Percentiles rank a stretch among this genome's conserved stretches.
Conservation (phyloP, 2,329 filamentous ascomycete genomes). For the Colletotrichum tamarilloi region DNA sequence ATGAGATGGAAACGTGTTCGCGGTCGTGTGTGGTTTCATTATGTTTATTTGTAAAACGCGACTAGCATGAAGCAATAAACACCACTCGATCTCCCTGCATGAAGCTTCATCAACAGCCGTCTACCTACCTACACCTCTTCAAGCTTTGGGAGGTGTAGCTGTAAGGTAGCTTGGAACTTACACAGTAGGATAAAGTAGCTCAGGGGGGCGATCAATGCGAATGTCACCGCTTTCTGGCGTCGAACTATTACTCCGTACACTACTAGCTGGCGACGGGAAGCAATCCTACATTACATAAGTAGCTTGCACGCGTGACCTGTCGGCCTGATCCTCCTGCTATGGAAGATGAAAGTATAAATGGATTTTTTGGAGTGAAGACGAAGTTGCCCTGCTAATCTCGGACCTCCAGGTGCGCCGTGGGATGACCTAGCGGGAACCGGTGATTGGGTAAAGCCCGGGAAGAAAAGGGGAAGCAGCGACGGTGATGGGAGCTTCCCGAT, state of each 20-base stretch:
- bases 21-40: conserved; percentile 19
- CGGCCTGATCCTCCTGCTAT: not conserved
- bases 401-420: conserved; percentile 12
- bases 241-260: too few species aligned
- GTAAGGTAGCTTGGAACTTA: not conserved
- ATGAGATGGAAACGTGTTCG: conserved; percentile 8
- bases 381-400: not conserved
- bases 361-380: too few species aligned
- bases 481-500: not conserved
- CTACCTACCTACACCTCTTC: not conserved
- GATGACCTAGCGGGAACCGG: conserved; percentile 15
- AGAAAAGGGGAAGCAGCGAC: not conserved
- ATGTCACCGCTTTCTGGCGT: not conserved
- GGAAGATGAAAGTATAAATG: too few species aligned
- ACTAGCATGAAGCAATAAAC: conserved; percentile 24
- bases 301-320: not conserved
- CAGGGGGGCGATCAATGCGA: not conserved
- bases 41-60: conserved; percentile 15
- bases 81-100: not conserved
- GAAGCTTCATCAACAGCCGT: not conserved
- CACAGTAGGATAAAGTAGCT: not conserved
- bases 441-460: conserved; percentile 19
- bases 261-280: too few species aligned
- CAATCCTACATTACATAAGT: not conserved
- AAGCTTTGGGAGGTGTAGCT: not conserved